Conservation (phyloP, 164 flowering plant species). For the Sextonia rubra region DNA sequence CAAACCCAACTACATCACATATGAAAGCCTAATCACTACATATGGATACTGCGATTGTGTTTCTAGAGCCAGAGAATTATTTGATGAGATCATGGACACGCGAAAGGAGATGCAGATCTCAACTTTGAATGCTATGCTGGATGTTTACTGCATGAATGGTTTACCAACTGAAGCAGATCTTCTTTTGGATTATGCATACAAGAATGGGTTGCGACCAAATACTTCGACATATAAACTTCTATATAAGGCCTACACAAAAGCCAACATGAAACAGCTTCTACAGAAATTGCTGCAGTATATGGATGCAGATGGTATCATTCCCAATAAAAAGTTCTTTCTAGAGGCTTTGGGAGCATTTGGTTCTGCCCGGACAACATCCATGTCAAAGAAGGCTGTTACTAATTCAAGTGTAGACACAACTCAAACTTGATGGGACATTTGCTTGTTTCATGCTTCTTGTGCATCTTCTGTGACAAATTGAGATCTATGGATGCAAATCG, state of each 20-base stretch:
- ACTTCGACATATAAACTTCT: constrained; percentile 86
- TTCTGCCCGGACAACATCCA: constrained; percentile 30
- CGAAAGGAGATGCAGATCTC: constrained; percentile 59
- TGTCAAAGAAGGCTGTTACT: constrained; percentile 13
- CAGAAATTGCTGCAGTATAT: constrained; percentile 54
- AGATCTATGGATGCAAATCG: not conserved
- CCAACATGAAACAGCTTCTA: constrained; percentile 65
- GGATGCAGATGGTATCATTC: constrained; percentile 77
- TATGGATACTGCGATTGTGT: constrained; percentile 79
- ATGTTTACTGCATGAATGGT: constrained; percentile 76
- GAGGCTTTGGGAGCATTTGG: constrained; percentile 79
- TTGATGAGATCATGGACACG: constrained; percentile 45
- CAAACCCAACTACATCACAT: constrained; percentile 69
- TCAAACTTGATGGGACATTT: not conserved
- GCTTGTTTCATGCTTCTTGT: not conserved
- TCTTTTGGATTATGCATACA: constrained; percentile 46
- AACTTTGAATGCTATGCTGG: constrained; percentile 86
- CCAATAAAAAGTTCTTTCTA: constrained; percentile 83
- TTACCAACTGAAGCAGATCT: constrained; percentile 66
- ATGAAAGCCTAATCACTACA: constrained; percentile 72
- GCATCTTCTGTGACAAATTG: too few species aligned
- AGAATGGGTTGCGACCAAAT: constrained; percentile 34
- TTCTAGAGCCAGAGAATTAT: constrained; percentile 68
- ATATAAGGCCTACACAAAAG: constrained; percentile 79
- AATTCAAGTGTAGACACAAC: constrained; percentile 4